Percentiles rank a stretch among this genome's conserved stretches.
These are phyloP conservation scores for Paraphoma chrysanthemicola DNA, from an alignment of 2,329 filamentous ascomycete genomes.

Conservation along the genomic window DNA sequence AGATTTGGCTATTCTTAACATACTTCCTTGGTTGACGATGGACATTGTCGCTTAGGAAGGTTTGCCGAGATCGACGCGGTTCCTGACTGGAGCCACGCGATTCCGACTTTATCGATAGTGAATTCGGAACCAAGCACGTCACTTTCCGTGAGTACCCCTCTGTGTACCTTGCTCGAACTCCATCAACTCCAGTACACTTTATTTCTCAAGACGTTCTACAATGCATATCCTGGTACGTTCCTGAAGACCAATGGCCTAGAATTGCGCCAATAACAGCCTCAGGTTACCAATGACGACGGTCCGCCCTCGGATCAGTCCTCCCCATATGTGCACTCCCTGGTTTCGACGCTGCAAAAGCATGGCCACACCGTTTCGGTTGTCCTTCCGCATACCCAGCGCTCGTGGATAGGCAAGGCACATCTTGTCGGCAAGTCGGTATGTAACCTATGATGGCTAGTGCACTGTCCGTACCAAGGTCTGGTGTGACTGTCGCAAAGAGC, in stretches of 20 bases:
- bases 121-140: slow-evolving; percentile 29
- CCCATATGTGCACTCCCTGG: slow-evolving; percentile 57
- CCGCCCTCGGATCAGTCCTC: slow-evolving; percentile 58
- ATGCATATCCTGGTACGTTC: slow-evolving; percentile 50
- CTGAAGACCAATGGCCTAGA: background rate
- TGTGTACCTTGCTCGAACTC: slow-evolving; percentile 5
- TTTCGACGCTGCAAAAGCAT: slow-evolving; percentile 59
- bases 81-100: slow-evolving; percentile 19
- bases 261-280: slow-evolving; percentile 8
- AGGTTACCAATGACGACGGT: slow-evolving; percentile 61
- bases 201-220: slow-evolving; percentile 6
- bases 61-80: slow-evolving; percentile 9
- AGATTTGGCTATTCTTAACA: background rate
- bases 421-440: slow-evolving; percentile 80
- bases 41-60: background rate
- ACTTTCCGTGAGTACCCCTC: slow-evolving; percentile 22
- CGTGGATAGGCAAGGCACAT: slow-evolving; percentile 98
- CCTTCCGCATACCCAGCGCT: slow-evolving; percentile 88
- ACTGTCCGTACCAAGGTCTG: too few species aligned
- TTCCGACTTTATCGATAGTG: slow-evolving; percentile 32
- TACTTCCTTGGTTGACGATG: too few species aligned
- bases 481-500: background rate
- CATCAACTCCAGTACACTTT: slow-evolving; percentile 11
- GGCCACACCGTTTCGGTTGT: slow-evolving; percentile 92
- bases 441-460: background rate